Conservation (phyloP, 805 yeast species). For the Metschnikowia vanudenii region DNA sequence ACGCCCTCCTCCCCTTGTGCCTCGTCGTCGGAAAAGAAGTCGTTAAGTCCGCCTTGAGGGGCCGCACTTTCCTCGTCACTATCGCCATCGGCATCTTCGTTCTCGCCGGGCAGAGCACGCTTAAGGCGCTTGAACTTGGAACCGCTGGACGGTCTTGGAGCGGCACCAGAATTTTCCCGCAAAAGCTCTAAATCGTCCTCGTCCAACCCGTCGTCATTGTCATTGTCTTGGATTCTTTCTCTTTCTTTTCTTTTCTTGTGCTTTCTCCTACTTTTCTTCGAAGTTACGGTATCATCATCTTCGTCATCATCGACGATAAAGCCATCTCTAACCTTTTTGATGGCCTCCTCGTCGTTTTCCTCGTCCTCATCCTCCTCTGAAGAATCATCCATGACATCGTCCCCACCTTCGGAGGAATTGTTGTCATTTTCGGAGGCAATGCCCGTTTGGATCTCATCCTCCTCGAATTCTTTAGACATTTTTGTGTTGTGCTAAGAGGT, state of each 20-base stretch:
- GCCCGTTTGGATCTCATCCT: conserved; percentile 37
- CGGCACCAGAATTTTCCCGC: conserved; percentile 86
- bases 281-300: conserved; percentile 43
- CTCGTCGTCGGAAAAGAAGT: conserved; percentile 67
- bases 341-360: conserved; percentile 85
- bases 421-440: conserved; percentile 25
- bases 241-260: conserved; percentile 32
- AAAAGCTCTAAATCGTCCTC: conserved; percentile 93
- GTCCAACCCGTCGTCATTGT: conserved; percentile 68
- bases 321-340: conserved; percentile 79
- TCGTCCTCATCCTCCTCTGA: conserved; percentile 91
- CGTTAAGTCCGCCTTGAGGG: conserved; percentile 46
- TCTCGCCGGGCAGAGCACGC: conserved; percentile 49
- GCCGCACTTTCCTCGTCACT: conserved; percentile 12
- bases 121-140: conserved; percentile 77
- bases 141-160: conserved; percentile 34
- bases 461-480: conserved; percentile 38
- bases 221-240: conserved; percentile 8
- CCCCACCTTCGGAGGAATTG: conserved; percentile 36
- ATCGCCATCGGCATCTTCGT: conserved; percentile 31
- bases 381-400: conserved; percentile 55
- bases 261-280: conserved; percentile 23
- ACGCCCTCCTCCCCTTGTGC: conserved; percentile 24
- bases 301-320: conserved; percentile 93
- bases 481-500: not conserved